Evolutionary conservation across 441 rosid species (phyloP).

Genomic region (Syzygium malaccense): DNA sequence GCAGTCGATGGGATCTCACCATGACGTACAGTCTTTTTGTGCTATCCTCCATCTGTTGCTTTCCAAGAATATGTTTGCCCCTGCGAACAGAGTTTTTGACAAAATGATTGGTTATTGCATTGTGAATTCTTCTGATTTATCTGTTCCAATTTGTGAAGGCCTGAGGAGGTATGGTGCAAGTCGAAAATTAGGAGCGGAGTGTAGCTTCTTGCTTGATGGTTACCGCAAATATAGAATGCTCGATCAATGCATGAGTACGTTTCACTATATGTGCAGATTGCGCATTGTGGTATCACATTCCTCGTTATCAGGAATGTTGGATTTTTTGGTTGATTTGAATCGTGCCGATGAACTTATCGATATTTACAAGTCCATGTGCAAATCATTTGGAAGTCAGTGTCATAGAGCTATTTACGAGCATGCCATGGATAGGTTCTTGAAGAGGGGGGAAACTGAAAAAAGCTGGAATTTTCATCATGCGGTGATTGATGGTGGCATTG

Average conservation of each 20-base stretch:
- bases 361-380: conserved; percentile 7
- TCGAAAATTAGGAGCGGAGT: background rate
- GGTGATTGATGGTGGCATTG: conserved; percentile 15
- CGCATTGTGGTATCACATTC: conserved; percentile 5
- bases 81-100: conserved; percentile 28
- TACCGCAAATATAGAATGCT: conserved; percentile 24
- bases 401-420: conserved; percentile 17
- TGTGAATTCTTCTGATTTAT: conserved; percentile 10
- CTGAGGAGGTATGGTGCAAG: background rate
- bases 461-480: conserved; percentile 23
- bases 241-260: conserved; percentile 13
- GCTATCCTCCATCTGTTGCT: conserved; percentile 27
- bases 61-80: conserved; percentile 16
- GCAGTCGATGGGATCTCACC: conserved; percentile 2
- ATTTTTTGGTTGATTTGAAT: conserved; percentile 17
- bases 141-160: background rate
- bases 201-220: conserved; percentile 25
- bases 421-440: conserved; percentile 25
- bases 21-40: conserved; percentile 10
- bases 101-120: conserved; percentile 12
- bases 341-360: conserved; percentile 16
- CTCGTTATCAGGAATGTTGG: conserved; percentile 15
- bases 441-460: conserved; percentile 19
- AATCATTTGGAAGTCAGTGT: background rate
- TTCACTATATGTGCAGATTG: conserved; percentile 9